Percentiles rank a stretch among this genome's conserved stretches.
These are phyloP conservation scores for Scheffersomyces ergatensis DNA, from an alignment of 805 yeast species.

Conservation along the genomic window DNA sequence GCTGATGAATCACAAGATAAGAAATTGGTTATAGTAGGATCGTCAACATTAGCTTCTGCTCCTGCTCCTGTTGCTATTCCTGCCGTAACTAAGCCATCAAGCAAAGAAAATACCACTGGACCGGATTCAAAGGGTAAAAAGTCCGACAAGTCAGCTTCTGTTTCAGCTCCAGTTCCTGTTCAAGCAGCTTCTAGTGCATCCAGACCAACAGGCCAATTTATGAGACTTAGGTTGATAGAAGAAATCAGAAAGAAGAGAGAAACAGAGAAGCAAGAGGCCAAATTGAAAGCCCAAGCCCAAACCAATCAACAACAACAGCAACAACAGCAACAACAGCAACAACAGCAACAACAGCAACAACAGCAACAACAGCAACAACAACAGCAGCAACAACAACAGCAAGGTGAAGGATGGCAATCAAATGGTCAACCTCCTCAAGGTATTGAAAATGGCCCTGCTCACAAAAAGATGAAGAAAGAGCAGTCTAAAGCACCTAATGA, in stretches of 20 bases:
- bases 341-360: conserved; percentile 8
- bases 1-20: conserved; percentile 38
- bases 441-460: neutral
- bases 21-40: conserved; percentile 37
- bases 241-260: conserved; percentile 70
- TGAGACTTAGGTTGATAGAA: conserved; percentile 85
- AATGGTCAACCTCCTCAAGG: neutral
- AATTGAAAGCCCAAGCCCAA: conserved; percentile 33
- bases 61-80: conserved; percentile 10
- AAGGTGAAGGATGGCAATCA: conserved; percentile 5
- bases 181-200: conserved; percentile 9
- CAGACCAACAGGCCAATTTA: conserved; percentile 58
- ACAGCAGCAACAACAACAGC: conserved; percentile 8
- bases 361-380: conserved; percentile 8
- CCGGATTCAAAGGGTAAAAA: conserved; percentile 28
- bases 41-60: conserved; percentile 16
- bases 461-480: neutral
- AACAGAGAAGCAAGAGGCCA: conserved; percentile 41
- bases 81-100: no score
- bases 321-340: conserved; percentile 9
- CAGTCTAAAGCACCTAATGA: no score
- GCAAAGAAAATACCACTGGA: conserved; percentile 22
- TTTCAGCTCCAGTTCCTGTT: conserved; percentile 13
- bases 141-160: conserved; percentile 11
- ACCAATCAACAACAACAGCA: conserved; percentile 5